phyloP scores from a whole-genome alignment of 2,329 filamentous ascomycete species.

The Diaporthe helianthi region DNA sequence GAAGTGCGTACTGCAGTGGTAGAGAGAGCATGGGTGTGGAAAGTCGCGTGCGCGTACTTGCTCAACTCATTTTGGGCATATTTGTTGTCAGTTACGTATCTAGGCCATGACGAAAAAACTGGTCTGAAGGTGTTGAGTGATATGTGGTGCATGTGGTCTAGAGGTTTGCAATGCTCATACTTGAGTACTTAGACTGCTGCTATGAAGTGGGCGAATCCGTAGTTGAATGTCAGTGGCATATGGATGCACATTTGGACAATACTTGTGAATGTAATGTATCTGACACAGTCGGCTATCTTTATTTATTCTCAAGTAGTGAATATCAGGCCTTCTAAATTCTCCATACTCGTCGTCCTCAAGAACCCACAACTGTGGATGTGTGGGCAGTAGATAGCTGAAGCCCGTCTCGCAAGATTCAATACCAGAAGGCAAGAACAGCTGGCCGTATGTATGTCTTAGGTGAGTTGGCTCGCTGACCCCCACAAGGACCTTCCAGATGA shows the following conservation, averaged over 20 bases:
- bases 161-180: background rate
- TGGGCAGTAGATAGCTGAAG: background rate
- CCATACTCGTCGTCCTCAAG: background rate
- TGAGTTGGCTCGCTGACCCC: background rate
- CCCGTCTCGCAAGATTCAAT: background rate
- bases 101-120: background rate
- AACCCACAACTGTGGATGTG: background rate
- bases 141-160: too few relatives aligned
- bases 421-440: background rate
- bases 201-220: too few relatives aligned
- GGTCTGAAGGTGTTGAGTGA: background rate
- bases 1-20: background rate
- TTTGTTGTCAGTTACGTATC: background rate
- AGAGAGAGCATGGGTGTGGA: background rate
- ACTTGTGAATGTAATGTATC: too few relatives aligned
- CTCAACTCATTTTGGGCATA: background rate
- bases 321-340: background rate
- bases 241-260: background rate
- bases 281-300: background rate
- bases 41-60: background rate
- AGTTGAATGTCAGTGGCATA: background rate
- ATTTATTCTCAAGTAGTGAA: background rate
- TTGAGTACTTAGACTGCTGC: too few relatives aligned
- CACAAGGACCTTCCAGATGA: conserved; percentile 1
- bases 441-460: conserved; percentile 29